Conservation (phyloP, 164 flowering plant species). For the Nymphaea thermarum region DNA sequence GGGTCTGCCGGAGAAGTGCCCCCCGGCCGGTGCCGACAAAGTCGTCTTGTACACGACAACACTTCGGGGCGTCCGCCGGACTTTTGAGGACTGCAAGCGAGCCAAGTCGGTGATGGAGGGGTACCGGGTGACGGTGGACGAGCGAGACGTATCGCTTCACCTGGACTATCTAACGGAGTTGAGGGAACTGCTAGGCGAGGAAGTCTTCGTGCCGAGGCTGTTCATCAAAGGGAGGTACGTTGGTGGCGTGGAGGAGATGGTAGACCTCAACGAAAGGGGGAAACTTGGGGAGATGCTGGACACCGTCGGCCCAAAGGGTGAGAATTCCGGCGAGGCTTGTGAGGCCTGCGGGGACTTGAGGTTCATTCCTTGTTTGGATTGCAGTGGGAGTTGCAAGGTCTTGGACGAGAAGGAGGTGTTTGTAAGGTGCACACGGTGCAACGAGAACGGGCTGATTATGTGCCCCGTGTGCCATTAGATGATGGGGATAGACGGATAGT, state of each 20-base stretch:
- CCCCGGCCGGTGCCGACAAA: constrained; percentile 58
- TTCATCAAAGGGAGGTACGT: constrained; percentile 82
- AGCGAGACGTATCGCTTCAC: constrained; percentile 80
- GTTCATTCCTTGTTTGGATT: constrained; percentile 82
- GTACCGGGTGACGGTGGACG: constrained; percentile 60
- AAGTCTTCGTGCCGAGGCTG: constrained; percentile 55
- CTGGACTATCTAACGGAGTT: constrained; percentile 51
- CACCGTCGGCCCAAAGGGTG: constrained; percentile 40
- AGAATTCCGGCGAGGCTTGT: constrained; percentile 29
- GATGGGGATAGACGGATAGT: neutral
- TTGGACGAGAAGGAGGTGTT: constrained; percentile 29
- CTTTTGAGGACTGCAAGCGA: constrained; percentile 65
- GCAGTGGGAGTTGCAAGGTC: constrained; percentile 89
- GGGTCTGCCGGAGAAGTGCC: constrained; percentile 63
- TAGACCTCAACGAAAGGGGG: constrained; percentile 62
- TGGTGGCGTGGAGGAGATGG: constrained; percentile 79
- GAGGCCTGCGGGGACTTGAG: constrained; percentile 83
- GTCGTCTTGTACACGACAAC: constrained; percentile 87
- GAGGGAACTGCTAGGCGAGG: constrained; percentile 42
- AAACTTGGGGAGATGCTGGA: constrained; percentile 44
- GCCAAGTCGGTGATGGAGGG: constrained; percentile 39
- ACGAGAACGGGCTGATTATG: constrained; percentile 78
- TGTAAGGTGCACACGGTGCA: constrained; percentile 53
- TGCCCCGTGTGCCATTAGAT: constrained; percentile 52
- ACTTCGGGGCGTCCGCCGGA: constrained; percentile 72